Evolutionary conservation across 2,329 filamentous ascomycete species (phyloP), one percentile per base, ranked within the genome.

Genomic region (Aspergillus texensis): DNA sequence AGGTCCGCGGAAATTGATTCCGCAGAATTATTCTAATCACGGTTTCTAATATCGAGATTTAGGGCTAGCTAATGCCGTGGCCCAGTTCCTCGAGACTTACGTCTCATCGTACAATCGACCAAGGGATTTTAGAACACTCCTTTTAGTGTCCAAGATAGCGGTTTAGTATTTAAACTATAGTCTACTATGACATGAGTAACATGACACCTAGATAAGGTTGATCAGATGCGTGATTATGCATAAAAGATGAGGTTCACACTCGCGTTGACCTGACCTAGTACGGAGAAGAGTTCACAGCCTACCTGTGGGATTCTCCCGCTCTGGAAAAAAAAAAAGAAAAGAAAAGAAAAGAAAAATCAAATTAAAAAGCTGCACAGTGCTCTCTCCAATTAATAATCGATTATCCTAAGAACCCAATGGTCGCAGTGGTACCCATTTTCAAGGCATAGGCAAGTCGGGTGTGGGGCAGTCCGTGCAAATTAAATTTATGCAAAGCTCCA

Each of bases 401-500:
- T 43, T 11, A 12, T 46, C 43, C n/a, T 12, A 46, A 5, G n/a
- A 46, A 14, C 4, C 19, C 41, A 21, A 19, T 43, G 8, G 39
- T 16, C 48, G 10, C 32, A 34, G 32, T 11, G 11, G 2, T 34
- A 34, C 32, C 14, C 50, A 14, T 28, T 19, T 30, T n/a, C 50
- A 53, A 53, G 28, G 50, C 28, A 30, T 36, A 54, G 26, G 32
- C 30, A 54, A 32, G 28, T 3, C 32, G 3, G 16, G 30, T 34
- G n/a, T 36, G 30, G 52, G 52, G 30, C 52, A 14, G 21, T 54
- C 30, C 52, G 30, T 54, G 52, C 52, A 54, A 54, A 34, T 53
- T 19, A 53, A 53, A 30, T 30, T 2, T 28, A 11, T 53, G 45
- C 45, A 24, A 48, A 3, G 46, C 16, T 8, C 46, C 46, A 50